Percentiles rank a stretch among this genome's conserved stretches.
phyloP scores from a whole-genome alignment of 2,329 filamentous ascomycete genomes.

The Scedosporium apiospermum region DNA sequence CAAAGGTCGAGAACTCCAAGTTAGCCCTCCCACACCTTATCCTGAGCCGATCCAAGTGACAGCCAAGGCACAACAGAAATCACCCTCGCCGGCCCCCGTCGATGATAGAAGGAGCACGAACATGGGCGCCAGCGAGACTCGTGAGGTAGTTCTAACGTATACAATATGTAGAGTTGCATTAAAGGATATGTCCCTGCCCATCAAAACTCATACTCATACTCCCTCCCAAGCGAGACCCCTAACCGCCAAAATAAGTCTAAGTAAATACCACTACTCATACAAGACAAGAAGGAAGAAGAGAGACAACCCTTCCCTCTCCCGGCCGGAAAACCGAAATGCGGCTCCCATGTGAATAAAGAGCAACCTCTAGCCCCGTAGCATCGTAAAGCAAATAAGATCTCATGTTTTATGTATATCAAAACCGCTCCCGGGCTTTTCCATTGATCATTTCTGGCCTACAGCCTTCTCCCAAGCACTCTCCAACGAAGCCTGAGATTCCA shows the following conservation, averaged over 20 bases:
- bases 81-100: neutral
- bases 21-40: too few species aligned
- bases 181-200: neutral
- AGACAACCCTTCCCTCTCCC: too few species aligned
- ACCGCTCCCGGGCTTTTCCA: constrained; percentile 3
- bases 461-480: constrained; percentile 65
- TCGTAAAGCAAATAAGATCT: constrained; percentile 8
- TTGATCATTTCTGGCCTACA: constrained; percentile 7
- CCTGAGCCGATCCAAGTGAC: too few species aligned
- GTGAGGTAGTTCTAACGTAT: neutral
- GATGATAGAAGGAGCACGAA: neutral
- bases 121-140: neutral
- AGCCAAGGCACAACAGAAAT: too few species aligned
- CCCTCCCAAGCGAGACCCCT: neutral
- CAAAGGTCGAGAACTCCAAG: too few species aligned
- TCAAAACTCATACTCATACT: neutral
- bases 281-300: neutral
- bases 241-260: neutral
- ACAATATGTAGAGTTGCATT: neutral
- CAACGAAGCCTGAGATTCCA: constrained; percentile 41
- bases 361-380: too few species aligned
- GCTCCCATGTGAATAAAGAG: too few species aligned
- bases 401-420: constrained; percentile 9
- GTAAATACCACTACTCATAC: neutral
- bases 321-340: too few species aligned